Base-by-base conservation (phyloP, 371 early-diverging fungal genomes). In the Gilbertella persicaria region DNA sequence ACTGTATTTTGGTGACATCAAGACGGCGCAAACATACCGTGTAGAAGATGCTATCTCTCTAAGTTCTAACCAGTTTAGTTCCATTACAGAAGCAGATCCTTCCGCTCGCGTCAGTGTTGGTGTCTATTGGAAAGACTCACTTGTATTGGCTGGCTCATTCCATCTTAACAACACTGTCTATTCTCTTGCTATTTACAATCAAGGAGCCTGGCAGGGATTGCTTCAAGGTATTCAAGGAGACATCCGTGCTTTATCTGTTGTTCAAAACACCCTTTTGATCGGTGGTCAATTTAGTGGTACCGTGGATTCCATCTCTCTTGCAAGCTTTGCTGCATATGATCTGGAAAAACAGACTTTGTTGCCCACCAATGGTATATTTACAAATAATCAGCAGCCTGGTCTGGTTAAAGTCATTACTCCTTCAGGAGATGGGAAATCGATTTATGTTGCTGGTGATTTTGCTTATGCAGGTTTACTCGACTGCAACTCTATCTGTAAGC, bases 371-470 rank as follows among this genome's bases (percentile, higher is more conserved):
- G 63, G 73, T 13, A 37, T 76, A 5, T 58, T 56, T 51, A 14
- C 13, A 51, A 66, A 51, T 46, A 47, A 60, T 25, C 53, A 50
- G 39, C 35, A 29, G 3, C 66, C 71, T n/a, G 68, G 73, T 10
- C 13, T 35, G 2, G 73, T 85, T 1, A 64, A 70, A 20, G 66
- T 72, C 0, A 75, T 83, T 10, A 35, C 59, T n/a, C n/a, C 58
- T 43, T 56, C 67, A 44, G 43, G 55, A 23, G 73, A 77, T 37
- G 49, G 62, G 55, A 50, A 66, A 56, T 67, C 69, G 0, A 37
- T 82, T 36, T 75, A 67, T 50, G 73, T 83, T 19, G 85, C 77
- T 24, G 85, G 85, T 0, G 35, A 65, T 24, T 85, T 85, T 47
- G 61, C 78, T 26, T 69, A 41, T 26, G 76, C 68, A 7, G 76